Conservation (phyloP, 768 basidiomycete genomes). For the Termitomyces titanicus region DNA sequence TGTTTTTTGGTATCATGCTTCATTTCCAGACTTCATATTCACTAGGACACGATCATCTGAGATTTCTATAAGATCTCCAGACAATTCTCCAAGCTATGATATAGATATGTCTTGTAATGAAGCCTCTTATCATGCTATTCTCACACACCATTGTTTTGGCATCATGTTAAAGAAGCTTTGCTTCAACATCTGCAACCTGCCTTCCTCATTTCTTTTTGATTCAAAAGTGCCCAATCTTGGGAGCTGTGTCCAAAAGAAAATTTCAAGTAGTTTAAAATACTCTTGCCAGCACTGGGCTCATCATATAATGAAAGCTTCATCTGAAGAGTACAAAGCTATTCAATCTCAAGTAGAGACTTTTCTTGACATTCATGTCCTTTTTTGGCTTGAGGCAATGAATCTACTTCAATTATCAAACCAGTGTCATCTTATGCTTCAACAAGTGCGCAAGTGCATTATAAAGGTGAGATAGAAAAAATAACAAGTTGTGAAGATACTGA, state of each 20-base stretch:
- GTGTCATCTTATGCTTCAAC: conserved; percentile 17
- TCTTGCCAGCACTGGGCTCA: conserved; percentile 4
- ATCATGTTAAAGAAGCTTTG: conserved; percentile 12
- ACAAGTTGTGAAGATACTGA: too few species aligned
- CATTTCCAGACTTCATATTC: conserved; percentile 23
- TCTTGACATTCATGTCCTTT: conserved; percentile 14
- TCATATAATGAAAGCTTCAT: neutral
- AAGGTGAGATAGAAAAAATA: conserved; percentile 5
- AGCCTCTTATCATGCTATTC: conserved; percentile 7
- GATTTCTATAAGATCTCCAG: neutral
- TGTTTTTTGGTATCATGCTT: conserved; percentile 21
- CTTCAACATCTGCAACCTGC: conserved; percentile 20
- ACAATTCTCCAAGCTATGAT: neutral
- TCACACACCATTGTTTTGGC: conserved; percentile 15
- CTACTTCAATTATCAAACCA: conserved; percentile 12
- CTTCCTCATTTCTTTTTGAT: conserved; percentile 17
- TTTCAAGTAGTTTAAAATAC: neutral
- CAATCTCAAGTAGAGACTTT: neutral
- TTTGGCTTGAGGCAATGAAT: conserved; percentile 28
- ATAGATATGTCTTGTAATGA: conserved; percentile 9
- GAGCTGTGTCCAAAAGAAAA: conserved; percentile 6
- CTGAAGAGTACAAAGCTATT: neutral
- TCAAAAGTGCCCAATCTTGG: neutral
- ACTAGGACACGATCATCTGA: neutral
- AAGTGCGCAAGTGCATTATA: conserved; percentile 6